phyloP scores from a whole-genome alignment of 768 basidiomycete genomes.

The Calocera viscosa region DNA sequence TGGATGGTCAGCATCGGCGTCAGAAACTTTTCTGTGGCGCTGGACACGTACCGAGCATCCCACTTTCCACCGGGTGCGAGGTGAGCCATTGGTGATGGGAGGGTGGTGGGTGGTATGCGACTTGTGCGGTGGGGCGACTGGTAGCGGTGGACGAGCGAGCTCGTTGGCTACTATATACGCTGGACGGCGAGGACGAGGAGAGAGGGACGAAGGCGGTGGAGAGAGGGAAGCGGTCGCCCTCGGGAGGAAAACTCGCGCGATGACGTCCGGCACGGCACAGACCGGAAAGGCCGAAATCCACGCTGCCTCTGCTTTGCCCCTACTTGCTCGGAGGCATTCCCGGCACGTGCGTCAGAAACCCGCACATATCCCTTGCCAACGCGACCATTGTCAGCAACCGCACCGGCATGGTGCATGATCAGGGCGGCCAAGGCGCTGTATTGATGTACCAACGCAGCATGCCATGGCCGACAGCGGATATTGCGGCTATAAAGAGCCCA shows the following conservation, averaged over 20 bases:
- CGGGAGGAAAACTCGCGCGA: not conserved
- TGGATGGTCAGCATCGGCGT: not conserved
- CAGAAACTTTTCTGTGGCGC: not conserved
- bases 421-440: too few relatives aligned
- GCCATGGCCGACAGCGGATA: too few relatives aligned
- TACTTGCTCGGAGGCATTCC: not conserved
- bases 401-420: too few relatives aligned
- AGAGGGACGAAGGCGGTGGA: not conserved
- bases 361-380: not conserved
- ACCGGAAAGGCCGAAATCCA: slow-evolving; percentile 5
- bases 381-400: not conserved
- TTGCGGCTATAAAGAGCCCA: too few relatives aligned
- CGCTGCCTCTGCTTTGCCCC: not conserved
- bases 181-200: slow-evolving; percentile 6
- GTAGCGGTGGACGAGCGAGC: not conserved
- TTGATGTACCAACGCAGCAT: too few relatives aligned
- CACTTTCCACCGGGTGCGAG: not conserved
- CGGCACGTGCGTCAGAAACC: not conserved
- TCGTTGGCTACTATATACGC: not conserved
- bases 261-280: slow-evolving; percentile 2
- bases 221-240: not conserved
- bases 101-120: not conserved
- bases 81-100: not conserved
- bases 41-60: not conserved
- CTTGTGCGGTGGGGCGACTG: not conserved